Base-by-base conservation (phyloP, 441 rosid genomes). In the Populus hybrid region DNA sequence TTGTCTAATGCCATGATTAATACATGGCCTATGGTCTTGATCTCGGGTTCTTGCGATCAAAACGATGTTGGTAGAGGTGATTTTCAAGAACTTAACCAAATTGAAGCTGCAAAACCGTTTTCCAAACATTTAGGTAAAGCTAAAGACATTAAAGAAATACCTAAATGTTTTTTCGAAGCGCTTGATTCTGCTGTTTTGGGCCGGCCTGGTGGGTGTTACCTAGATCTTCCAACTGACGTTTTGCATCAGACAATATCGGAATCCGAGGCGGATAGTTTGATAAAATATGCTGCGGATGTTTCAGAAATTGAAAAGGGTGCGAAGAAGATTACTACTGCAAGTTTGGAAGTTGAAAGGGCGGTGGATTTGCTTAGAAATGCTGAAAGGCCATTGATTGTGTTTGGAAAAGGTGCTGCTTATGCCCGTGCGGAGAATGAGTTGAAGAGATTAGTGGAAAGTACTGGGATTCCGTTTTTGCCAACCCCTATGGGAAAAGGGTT, bases 401-500 rank as follows among this genome's bases (percentile, higher is more conserved):
- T 89, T 38, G 97, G 99, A 0, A 93, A 95, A 87, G 99, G 98
- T 1, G 99, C 98, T 1, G 99, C 98, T 35, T 89, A 87, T 84
- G 90, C 95, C 2, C 71, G 89, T 75, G 97, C 95, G 0, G 98
- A 95, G 86, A 82, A 78, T 64, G 95, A 92, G 78, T 50, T 95
- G 77, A 90, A 78, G 90, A 86, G 86, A 83, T 80, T 93, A 4
- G 92, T 95, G 50, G 94, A 92, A 68, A 79, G 75, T 21, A 92
- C 96, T 1, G 94, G 97, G 42, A 91, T 93, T 68, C 99, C 99
- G 0, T 95, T 95, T 80, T 81, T 93, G 76, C 97, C 97, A 1
- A 93, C 99, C 30, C 98, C 99, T 3, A 93, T 93, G 99, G 99
- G 99, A 36, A 95, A 95, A 86, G 99, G 99, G 26, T 76, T 95